A percentile compares a stretch with the other conserved stretches of the same genome.
Conservation (phyloP, 495 filamentous ascomycete species). For the Parachaetomium inaequale region DNA sequence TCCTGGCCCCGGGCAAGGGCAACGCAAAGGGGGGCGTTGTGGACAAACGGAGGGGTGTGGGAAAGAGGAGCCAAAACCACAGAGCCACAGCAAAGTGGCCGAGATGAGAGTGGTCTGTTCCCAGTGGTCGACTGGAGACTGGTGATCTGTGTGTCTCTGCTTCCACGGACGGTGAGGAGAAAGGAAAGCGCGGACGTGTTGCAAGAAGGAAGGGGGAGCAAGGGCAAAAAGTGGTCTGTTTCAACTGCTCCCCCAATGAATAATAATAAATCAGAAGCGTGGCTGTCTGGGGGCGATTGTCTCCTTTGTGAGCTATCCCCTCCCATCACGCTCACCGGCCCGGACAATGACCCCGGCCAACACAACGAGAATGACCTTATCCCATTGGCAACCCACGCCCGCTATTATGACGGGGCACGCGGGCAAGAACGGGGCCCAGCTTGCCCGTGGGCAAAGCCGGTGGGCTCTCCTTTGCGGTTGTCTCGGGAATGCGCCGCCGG, state of each 20-base stretch:
- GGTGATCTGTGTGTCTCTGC: slow-evolving; percentile 17
- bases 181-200: slow-evolving; percentile 7
- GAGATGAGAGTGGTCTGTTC: background rate
- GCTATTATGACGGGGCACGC: slow-evolving; percentile 23
- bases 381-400: slow-evolving; percentile 15
- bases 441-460: background rate
- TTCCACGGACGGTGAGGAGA: background rate
- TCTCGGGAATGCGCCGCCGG: slow-evolving; percentile 44
- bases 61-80: background rate
- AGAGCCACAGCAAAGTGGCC: background rate
- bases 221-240: slow-evolving; percentile 6
- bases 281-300: slow-evolving; percentile 35
- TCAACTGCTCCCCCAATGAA: background rate
- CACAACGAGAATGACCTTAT: slow-evolving; percentile 34
- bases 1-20: background rate
- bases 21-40: background rate
- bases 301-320: slow-evolving; percentile 35
- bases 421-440: slow-evolving; percentile 9
- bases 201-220: background rate
- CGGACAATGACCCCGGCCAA: slow-evolving; percentile 34
- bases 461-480: slow-evolving; percentile 23
- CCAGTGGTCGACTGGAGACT: slow-evolving; percentile 1
- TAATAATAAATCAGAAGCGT: slow-evolving; percentile 20
- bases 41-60: slow-evolving; percentile 3
- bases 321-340: slow-evolving; percentile 26